phyloP scores from a whole-genome alignment of 2,329 filamentous ascomycete species.

The Neopestalotiopsis sp. region DNA sequence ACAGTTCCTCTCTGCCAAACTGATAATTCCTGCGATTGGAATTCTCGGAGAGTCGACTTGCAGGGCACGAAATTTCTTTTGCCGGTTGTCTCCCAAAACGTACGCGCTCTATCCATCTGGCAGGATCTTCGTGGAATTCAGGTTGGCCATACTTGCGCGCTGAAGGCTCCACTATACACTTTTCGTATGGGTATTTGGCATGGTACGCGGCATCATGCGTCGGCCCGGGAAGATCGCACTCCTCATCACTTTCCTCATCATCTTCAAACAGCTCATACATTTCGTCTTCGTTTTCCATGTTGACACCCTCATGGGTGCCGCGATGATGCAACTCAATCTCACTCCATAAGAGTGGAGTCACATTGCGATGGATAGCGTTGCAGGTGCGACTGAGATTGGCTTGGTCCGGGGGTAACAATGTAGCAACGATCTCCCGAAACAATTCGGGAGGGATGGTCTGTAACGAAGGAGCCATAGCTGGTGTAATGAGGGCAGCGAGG shows the following conservation, averaged over 20 bases:
- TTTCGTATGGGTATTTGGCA: not conserved
- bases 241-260: not conserved
- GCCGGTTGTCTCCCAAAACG: not conserved
- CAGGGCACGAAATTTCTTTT: not conserved
- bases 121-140: not conserved
- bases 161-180: not conserved
- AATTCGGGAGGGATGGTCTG: not conserved
- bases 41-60: not conserved
- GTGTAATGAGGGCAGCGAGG: too few species aligned
- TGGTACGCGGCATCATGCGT: not conserved
- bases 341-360: constrained; percentile 19
- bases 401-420: constrained; percentile 15
- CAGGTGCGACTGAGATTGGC: constrained; percentile 18
- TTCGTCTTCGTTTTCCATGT: constrained; percentile 2
- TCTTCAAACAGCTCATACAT: too few species aligned
- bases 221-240: not conserved
- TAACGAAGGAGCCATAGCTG: not conserved
- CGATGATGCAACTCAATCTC: constrained; percentile 18
- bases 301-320: constrained; percentile 17
- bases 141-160: not conserved
- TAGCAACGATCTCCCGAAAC: not conserved
- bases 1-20: constrained; percentile 8
- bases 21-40: not conserved
- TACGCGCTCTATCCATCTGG: not conserved
- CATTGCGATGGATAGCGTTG: constrained; percentile 3